Evolutionary conservation across 2,329 filamentous ascomycete genomes (phyloP).

Genomic region (Diaporthe batatas): DNA sequence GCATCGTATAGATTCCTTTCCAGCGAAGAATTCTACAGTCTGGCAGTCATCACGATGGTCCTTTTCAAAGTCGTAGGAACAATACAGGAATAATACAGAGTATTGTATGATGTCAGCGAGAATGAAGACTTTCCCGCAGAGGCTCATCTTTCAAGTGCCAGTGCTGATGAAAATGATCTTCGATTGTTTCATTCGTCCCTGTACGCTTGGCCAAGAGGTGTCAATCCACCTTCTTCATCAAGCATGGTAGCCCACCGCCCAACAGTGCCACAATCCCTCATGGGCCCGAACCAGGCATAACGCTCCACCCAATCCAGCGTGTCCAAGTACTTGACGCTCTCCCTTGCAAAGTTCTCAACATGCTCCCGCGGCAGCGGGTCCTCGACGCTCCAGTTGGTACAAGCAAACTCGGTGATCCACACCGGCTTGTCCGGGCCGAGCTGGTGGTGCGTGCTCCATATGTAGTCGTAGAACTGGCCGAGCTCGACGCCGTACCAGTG

Average conservation of each 20-base stretch:
- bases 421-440: constrained; percentile 44
- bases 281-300: constrained; percentile 47
- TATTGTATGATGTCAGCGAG: neutral
- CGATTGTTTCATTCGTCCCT: constrained; percentile 38
- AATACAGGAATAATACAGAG: no score
- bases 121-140: neutral
- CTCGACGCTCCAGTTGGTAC: constrained; percentile 45
- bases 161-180: neutral
- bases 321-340: constrained; percentile 46
- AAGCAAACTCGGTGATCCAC: constrained; percentile 47
- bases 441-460: constrained; percentile 45
- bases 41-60: no score
- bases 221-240: constrained; percentile 43
- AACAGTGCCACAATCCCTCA: constrained; percentile 45
- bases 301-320: constrained; percentile 46
- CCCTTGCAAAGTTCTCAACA: constrained; percentile 44
- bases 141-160: no score
- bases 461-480: constrained; percentile 46
- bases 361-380: constrained; percentile 43
- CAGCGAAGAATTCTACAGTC: no score
- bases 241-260: constrained; percentile 45
- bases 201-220: constrained; percentile 43
- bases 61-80: no score
- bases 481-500: constrained; percentile 46
- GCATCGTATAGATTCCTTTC: no score